Conservation (phyloP, 2,329 filamentous ascomycete species). For the Botrytis fragariae region DNA sequence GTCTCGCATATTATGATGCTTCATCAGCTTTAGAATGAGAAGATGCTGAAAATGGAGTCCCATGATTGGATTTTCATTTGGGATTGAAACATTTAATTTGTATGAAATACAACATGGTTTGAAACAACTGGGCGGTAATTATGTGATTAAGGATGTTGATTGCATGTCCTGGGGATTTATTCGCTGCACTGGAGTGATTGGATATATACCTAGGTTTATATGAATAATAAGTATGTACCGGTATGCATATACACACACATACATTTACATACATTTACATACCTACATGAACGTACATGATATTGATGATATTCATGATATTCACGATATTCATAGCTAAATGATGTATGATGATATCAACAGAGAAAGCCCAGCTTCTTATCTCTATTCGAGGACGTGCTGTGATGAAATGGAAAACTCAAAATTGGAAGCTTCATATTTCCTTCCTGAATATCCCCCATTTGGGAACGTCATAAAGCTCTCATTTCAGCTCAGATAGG, state of each 20-base stretch:
- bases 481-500: neutral
- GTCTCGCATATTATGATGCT: neutral
- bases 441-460: neutral
- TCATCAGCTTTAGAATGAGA: neutral
- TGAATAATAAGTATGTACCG: no score
- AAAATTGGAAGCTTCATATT: neutral
- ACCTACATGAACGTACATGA: neutral
- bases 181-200: neutral
- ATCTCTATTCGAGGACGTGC: neutral
- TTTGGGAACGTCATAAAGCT: neutral
- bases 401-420: neutral
- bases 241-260: no score
- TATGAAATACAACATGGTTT: neutral
- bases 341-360: neutral
- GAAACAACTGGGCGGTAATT: constrained; percentile 6
- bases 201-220: neutral
- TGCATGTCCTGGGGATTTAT: neutral
- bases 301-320: no score
- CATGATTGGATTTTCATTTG: constrained; percentile 11
- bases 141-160: neutral
- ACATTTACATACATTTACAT: no score
- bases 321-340: neutral
- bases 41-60: neutral
- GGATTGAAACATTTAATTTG: constrained; percentile 17
- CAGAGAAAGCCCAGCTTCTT: neutral